Percentiles rank a stretch among this genome's conserved stretches.
Conservation (phyloP, 495 filamentous ascomycete species). For the Hamigera avellanea region DNA sequence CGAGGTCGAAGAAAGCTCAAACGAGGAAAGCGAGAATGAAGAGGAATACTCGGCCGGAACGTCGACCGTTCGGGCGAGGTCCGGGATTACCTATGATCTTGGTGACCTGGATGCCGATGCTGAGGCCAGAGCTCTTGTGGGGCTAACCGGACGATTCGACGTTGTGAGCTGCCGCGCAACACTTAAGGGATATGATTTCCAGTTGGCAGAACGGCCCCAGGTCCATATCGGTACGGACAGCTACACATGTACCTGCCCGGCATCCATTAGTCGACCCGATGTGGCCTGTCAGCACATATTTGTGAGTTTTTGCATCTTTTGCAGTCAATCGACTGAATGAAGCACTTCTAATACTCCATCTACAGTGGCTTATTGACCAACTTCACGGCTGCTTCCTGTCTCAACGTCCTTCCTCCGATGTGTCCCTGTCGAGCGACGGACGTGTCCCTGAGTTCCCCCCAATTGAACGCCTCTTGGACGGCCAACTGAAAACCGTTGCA, state of each 20-base stretch:
- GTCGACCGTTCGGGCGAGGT: conserved; percentile 17
- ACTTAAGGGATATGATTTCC: conserved; percentile 23
- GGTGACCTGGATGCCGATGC: conserved; percentile 21
- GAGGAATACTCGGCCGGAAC: conserved; percentile 8
- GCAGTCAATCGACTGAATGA: background rate
- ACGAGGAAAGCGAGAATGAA: conserved; percentile 5
- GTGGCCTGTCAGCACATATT: conserved; percentile 36
- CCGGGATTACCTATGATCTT: conserved; percentile 35
- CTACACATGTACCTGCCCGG: conserved; percentile 27
- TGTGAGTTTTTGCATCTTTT: conserved; percentile 17
- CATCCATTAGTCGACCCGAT: conserved; percentile 17
- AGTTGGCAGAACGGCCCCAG: conserved; percentile 20
- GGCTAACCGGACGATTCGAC: conserved; percentile 23
- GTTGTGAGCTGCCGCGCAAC: conserved; percentile 23
- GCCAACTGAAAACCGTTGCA: conserved; percentile 25
- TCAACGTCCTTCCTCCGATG: conserved; percentile 12
- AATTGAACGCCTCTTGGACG: conserved; percentile 26
- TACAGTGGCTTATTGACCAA: conserved; percentile 36
- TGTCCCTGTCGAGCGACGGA: conserved; percentile 23
- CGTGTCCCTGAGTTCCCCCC: conserved; percentile 19
- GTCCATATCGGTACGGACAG: conserved; percentile 19
- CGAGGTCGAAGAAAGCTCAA: conserved; percentile 3
- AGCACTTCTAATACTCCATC: conserved; percentile 1
- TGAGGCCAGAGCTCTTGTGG: conserved; percentile 24
- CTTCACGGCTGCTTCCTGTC: conserved; percentile 24